Percentiles rank a stretch among this genome's conserved stretches.
phyloP scores from a whole-genome alignment of 192 early-diverging fungal species.

The Pilaira anomala region DNA sequence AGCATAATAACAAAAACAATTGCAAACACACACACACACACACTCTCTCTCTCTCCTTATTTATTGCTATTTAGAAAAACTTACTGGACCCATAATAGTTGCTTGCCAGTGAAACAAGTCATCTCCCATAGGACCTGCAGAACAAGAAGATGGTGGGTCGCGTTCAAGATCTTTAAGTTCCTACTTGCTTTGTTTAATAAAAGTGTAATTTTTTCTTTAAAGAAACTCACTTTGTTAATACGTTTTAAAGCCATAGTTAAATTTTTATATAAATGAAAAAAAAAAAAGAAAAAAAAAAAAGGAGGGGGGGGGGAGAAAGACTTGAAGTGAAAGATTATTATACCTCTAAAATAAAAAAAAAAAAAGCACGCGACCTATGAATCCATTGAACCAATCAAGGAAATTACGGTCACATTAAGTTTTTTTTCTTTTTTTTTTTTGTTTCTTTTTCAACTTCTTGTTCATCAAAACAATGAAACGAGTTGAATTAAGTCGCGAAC shows the following conservation, averaged over 20 bases:
- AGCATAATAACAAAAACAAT: neutral
- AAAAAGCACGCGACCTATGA: neutral
- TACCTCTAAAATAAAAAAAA: no score
- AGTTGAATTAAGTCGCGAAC: constrained; percentile 31
- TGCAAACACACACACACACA: neutral
- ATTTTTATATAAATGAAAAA: neutral
- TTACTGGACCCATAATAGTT: constrained; percentile 95
- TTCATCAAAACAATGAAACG: neutral
- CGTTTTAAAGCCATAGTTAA: constrained; percentile 93
- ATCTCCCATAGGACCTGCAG: constrained; percentile 92
- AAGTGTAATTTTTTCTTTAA: neutral
- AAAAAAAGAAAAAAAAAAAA: neutral
- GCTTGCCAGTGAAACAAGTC: constrained; percentile 96
- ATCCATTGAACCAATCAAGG: neutral
- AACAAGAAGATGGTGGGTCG: constrained; percentile 97
- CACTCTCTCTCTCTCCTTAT: neutral
- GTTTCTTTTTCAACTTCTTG: neutral
- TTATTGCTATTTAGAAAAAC: constrained; percentile 27
- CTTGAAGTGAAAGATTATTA: no score
- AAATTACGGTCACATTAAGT: neutral
- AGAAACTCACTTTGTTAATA: constrained; percentile 89
- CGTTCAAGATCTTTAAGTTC: constrained; percentile 93
- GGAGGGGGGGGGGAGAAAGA: neutral
- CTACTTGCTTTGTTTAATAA: constrained; percentile 37
- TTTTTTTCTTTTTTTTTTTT: no score